A percentile compares a stretch with the other conserved stretches of the same genome.
These are phyloP conservation scores for Cyanidioschyzon merolae DNA, from an alignment of 23 red algal genomes.

Conservation along the genomic window DNA sequence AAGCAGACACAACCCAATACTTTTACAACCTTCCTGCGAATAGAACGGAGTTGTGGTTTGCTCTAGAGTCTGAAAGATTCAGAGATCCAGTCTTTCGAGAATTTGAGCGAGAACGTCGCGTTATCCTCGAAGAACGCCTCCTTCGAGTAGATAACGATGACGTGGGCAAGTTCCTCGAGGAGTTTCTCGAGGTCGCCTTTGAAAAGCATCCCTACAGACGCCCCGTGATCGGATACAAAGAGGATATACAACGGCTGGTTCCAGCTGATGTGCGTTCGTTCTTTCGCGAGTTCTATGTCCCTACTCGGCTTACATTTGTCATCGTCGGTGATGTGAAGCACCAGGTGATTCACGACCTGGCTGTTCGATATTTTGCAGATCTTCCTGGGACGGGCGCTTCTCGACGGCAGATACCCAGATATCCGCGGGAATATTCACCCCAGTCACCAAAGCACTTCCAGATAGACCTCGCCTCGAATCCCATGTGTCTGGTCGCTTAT, in stretches of 20 bases:
- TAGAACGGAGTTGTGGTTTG: constrained; percentile 27
- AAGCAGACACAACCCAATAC: constrained; percentile 16
- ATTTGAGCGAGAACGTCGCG: constrained; percentile 17
- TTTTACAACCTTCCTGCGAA: constrained; percentile 23
- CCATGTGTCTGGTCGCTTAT: constrained; percentile 15
- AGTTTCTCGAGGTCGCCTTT: neutral
- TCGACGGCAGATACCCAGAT: neutral
- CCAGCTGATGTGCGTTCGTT: neutral
- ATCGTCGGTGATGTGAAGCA: constrained; percentile 4
- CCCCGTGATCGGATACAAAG: constrained; percentile 21
- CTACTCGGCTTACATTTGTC: neutral
- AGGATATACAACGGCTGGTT: neutral
- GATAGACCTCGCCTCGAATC: neutral
- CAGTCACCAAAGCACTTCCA: neutral
- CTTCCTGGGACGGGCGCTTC: neutral
- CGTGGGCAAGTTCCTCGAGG: constrained; percentile 14
- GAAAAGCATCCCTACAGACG: constrained; percentile 12
- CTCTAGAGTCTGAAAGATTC: constrained; percentile 27
- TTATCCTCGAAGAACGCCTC: constrained; percentile 21
- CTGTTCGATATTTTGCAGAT: neutral
- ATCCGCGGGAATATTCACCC: neutral
- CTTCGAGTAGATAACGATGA: constrained; percentile 22
- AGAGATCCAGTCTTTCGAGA: constrained; percentile 14
- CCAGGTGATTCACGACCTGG: neutral
- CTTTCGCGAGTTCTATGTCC: neutral